phyloP scores from a whole-genome alignment of 2,329 filamentous ascomycete genomes.

The Talaromyces sp. region DNA sequence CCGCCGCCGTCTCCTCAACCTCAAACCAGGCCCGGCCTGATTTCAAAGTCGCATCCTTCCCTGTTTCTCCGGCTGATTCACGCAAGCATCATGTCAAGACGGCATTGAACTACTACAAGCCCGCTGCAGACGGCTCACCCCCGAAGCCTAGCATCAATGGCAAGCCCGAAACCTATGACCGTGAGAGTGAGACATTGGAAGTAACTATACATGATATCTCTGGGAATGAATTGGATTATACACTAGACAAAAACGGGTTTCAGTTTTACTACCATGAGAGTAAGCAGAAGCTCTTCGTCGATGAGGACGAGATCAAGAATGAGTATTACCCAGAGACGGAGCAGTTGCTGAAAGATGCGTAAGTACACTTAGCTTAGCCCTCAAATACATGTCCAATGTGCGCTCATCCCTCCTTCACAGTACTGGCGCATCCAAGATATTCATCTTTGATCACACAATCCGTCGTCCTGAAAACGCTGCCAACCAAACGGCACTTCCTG shows the following conservation, averaged over 20 bases:
- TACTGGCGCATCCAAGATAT: conserved; percentile 40
- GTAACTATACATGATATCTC: conserved; percentile 41
- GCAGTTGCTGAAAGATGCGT: conserved; percentile 41
- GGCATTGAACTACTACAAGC: conserved; percentile 45
- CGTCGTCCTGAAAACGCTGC: conserved; percentile 29
- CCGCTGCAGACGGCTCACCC: conserved; percentile 40
- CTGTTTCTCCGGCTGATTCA: conserved; percentile 16
- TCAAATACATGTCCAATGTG: neutral
- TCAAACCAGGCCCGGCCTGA: conserved; percentile 11
- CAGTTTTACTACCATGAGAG: conserved; percentile 40
- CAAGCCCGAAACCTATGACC: conserved; percentile 38
- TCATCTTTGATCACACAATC: conserved; percentile 50
- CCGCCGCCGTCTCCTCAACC: conserved; percentile 26
- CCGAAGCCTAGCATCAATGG: conserved; percentile 35
- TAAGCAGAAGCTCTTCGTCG: conserved; percentile 35
- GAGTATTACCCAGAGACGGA: conserved; percentile 47
- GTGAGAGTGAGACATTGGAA: conserved; percentile 35
- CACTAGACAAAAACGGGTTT: conserved; percentile 45
- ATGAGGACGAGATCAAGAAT: conserved; percentile 38
- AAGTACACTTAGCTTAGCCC: conserved; percentile 6
- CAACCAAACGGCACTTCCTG: conserved; percentile 22
- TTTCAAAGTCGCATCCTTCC: conserved; percentile 13
- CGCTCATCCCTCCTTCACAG: too few species aligned
- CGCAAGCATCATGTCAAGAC: conserved; percentile 36
- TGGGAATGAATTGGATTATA: conserved; percentile 40